phyloP scores from a whole-genome alignment of 2,329 filamentous ascomycete genomes.

The Xylariaceae sp. region DNA sequence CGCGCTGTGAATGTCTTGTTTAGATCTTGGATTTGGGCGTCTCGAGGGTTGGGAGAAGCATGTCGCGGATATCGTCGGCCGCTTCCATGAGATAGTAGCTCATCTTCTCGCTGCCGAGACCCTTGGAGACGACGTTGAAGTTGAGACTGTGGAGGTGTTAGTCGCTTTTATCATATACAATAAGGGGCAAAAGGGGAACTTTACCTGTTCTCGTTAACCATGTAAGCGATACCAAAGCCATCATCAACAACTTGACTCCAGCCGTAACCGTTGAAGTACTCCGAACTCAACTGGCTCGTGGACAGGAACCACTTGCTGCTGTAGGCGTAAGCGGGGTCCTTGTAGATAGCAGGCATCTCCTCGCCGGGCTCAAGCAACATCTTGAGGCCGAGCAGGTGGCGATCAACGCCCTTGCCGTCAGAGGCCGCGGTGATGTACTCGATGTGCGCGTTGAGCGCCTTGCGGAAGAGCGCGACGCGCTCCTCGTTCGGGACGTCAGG shows the following conservation, averaged over 20 bases:
- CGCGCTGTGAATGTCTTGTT: slow-evolving; percentile 8
- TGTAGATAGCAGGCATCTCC: slow-evolving; percentile 74
- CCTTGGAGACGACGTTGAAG: slow-evolving; percentile 97
- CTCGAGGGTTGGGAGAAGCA: slow-evolving; percentile 76
- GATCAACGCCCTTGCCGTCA: slow-evolving; percentile 89
- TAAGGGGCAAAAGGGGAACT: slow-evolving; percentile 21
- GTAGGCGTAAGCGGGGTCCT: slow-evolving; percentile 81
- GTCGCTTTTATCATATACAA: slow-evolving; percentile 16
- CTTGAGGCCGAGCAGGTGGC: slow-evolving; percentile 96
- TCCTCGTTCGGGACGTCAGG: slow-evolving; percentile 56
- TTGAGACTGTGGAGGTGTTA: slow-evolving; percentile 67
- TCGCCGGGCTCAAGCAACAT: slow-evolving; percentile 78
- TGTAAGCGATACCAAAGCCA: slow-evolving; percentile 96
- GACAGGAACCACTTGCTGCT: slow-evolving; percentile 85
- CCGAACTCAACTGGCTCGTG: slow-evolving; percentile 82
- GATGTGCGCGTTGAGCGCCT: slow-evolving; percentile 73
- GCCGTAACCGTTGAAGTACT: slow-evolving; percentile 98
- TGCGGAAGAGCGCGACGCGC: slow-evolving; percentile 70
- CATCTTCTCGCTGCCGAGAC: slow-evolving; percentile 79
- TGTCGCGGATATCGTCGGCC: slow-evolving; percentile 79
- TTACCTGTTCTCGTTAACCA: slow-evolving; percentile 98
- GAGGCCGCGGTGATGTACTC: slow-evolving; percentile 87
- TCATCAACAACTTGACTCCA: slow-evolving; percentile 97
- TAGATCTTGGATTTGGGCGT: slow-evolving; percentile 84
- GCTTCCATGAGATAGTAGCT: slow-evolving; percentile 94